phyloP scores from a whole-genome alignment of 805 yeast species.

The Starmerella apis region DNA sequence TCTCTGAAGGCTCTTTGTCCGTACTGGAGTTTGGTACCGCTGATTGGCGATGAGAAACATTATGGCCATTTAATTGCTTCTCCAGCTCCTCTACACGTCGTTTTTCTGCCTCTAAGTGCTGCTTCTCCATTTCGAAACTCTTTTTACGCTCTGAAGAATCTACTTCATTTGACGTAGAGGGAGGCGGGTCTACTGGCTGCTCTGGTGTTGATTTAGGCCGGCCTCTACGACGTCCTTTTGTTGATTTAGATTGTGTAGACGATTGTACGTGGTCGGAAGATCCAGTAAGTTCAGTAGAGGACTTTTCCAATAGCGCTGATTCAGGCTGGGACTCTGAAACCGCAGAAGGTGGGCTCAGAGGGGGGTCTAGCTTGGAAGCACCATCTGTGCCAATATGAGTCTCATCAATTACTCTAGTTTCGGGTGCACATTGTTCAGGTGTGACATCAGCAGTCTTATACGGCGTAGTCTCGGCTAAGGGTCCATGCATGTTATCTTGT shows the following conservation, averaged over 20 bases:
- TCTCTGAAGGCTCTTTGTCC: neutral
- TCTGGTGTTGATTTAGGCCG: neutral
- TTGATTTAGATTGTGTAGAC: neutral
- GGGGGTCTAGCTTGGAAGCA: too few species aligned
- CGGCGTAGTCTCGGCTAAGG: too few species aligned
- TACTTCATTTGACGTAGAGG: neutral
- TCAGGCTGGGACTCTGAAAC: too few species aligned
- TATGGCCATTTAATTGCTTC: slow-evolving; percentile 1
- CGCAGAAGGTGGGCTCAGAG: too few species aligned
- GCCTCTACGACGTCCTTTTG: neutral
- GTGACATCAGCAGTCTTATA: too few species aligned
- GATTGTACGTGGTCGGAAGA: too few species aligned
- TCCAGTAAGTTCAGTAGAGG: too few species aligned
- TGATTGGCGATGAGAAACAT: neutral
- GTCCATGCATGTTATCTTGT: too few species aligned
- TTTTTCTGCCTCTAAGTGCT: slow-evolving; percentile 6
- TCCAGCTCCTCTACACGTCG: slow-evolving; percentile 18
- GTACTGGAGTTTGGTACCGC: neutral
- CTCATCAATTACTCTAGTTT: too few species aligned
- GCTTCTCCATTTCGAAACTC: slow-evolving; percentile 6
- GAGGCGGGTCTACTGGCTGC: neutral
- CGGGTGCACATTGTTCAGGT: too few species aligned
- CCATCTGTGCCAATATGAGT: too few species aligned
- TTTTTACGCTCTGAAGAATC: neutral
- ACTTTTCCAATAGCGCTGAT: too few species aligned